These are phyloP conservation scores for Zoysia matrella DNA, from an alignment of 202 grass and related monocot species.

Conservation along the genomic window DNA sequence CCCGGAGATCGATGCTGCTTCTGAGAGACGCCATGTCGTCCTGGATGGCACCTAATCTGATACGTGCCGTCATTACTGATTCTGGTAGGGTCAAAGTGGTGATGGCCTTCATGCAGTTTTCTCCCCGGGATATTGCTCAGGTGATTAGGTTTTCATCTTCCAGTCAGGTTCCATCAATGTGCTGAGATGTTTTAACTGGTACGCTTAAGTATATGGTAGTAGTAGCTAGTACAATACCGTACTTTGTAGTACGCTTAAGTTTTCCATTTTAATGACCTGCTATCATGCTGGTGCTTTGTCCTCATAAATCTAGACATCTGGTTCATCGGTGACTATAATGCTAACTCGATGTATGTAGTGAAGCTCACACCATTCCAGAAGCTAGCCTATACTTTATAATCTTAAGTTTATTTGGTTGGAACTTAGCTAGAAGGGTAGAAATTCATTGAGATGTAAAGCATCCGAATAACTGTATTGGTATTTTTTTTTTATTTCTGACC, in stretches of 20 bases:
- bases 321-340: too few relatives aligned
- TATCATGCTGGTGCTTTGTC: too few relatives aligned
- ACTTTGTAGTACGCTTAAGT: background rate
- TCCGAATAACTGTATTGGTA: background rate
- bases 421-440: background rate
- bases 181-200: background rate
- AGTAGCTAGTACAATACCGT: background rate
- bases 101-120: conserved; percentile 27
- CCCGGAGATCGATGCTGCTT: conserved; percentile 6
- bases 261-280: too few relatives aligned
- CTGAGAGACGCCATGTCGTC: conserved; percentile 30
- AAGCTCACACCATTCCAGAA: too few relatives aligned
- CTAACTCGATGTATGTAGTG: too few relatives aligned
- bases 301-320: too few relatives aligned
- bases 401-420: background rate
- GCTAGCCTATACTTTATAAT: too few relatives aligned
- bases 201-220: background rate
- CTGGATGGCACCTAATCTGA: conserved; percentile 33
- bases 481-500: background rate
- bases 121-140: conserved; percentile 29
- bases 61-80: conserved; percentile 11
- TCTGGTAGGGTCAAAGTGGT: conserved; percentile 32
- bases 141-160: conserved; percentile 21
- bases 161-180: conserved; percentile 5
- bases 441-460: background rate